These are phyloP conservation scores for Trypanosoma boissoni DNA, from an alignment of 208 protist species.

Conservation along the genomic window DNA sequence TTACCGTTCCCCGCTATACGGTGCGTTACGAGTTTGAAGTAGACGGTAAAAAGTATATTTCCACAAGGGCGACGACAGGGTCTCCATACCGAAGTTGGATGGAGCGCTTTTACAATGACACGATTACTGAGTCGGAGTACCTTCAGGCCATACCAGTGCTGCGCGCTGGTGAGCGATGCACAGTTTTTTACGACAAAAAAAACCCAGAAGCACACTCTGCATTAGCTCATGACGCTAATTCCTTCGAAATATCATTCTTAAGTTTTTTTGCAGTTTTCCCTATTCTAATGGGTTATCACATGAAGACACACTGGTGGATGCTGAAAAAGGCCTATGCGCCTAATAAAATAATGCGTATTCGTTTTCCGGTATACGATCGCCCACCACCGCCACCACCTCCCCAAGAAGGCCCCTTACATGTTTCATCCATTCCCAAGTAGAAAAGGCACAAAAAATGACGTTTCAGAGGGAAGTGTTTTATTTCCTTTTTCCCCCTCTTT, in stretches of 20 bases:
- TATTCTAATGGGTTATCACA: constrained; percentile 75
- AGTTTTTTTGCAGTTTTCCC: constrained; percentile 75
- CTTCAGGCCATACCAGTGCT: constrained; percentile 85
- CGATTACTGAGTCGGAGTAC: constrained; percentile 87
- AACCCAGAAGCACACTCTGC: constrained; percentile 63
- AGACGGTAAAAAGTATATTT: constrained; percentile 75
- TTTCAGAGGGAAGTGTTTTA: neutral
- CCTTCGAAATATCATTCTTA: constrained; percentile 82
- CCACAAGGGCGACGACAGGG: constrained; percentile 75
- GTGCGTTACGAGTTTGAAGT: constrained; percentile 85
- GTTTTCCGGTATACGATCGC: constrained; percentile 61
- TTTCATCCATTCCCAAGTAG: constrained; percentile 49
- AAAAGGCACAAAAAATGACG: constrained; percentile 13
- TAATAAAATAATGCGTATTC: constrained; percentile 74
- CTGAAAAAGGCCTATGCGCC: constrained; percentile 71
- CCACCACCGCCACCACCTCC: constrained; percentile 46
- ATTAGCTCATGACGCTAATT: constrained; percentile 84
- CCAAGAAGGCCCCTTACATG: constrained; percentile 44
- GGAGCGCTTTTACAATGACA: constrained; percentile 72
- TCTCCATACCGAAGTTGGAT: constrained; percentile 85
- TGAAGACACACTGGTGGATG: constrained; percentile 85
- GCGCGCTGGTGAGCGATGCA: constrained; percentile 75
- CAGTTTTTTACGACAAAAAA: constrained; percentile 86
- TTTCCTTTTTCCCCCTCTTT: constrained; percentile 13
- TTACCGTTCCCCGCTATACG: constrained; percentile 78